phyloP scores from a whole-genome alignment of 176 grass and related monocot species.

The Musa schizocarpa region DNA sequence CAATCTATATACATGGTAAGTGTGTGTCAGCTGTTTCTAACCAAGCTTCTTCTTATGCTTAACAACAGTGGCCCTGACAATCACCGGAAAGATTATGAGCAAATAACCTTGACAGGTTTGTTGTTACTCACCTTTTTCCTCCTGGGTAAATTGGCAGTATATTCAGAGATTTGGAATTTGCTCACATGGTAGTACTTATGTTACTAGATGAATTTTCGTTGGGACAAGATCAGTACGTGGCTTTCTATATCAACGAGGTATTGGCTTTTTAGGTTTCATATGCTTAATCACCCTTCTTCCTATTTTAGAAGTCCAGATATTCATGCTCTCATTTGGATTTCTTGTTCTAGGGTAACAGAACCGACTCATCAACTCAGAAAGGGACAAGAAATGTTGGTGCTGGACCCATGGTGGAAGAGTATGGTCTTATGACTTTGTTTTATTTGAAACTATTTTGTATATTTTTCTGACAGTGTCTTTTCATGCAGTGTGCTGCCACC shows the following conservation, averaged over 20 bases:
- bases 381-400: conserved; percentile 22
- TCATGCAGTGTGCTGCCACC: conserved; percentile 46
- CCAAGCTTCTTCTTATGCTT: conserved; percentile 13
- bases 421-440: conserved; percentile 14
- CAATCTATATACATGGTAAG: neutral
- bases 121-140: neutral
- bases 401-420: conserved; percentile 45
- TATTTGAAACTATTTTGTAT: neutral
- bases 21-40: neutral
- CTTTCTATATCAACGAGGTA: conserved; percentile 63
- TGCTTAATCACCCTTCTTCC: conserved; percentile 5
- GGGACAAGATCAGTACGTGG: conserved; percentile 45
- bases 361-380: conserved; percentile 22
- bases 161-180: neutral
- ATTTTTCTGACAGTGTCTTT: neutral
- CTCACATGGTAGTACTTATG: conserved; percentile 18
- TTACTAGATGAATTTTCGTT: conserved; percentile 25
- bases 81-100: conserved; percentile 47
- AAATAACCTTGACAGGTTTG: conserved; percentile 71
- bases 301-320: neutral
- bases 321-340: conserved; percentile 20
- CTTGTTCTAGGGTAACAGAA: conserved; percentile 31
- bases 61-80: conserved; percentile 46
- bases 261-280: conserved; percentile 17
- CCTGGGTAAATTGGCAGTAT: neutral